These are phyloP conservation scores for Cytospora piceicola DNA, from an alignment of 2,329 filamentous ascomycete genomes.

Conservation along the genomic window DNA sequence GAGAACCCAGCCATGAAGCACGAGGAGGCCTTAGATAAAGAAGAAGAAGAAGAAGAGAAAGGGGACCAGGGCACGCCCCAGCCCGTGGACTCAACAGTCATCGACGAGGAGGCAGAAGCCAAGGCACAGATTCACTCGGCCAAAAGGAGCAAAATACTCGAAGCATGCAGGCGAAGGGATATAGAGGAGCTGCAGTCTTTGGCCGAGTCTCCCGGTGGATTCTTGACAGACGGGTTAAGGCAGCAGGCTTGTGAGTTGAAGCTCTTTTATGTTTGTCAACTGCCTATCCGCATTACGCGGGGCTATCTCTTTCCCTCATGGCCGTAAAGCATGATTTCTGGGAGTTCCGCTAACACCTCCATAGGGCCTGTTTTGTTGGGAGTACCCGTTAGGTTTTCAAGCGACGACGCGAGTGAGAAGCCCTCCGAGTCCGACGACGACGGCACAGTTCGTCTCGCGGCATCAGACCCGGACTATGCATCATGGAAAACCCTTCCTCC, in stretches of 20 bases:
- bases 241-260: constrained; percentile 74
- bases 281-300: constrained; percentile 6
- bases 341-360: not conserved
- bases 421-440: constrained; percentile 30
- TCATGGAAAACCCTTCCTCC: constrained; percentile 67
- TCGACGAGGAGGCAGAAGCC: not conserved
- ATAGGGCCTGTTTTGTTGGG: constrained; percentile 68
- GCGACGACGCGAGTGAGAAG: constrained; percentile 29
- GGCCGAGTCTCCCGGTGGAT: constrained; percentile 67
- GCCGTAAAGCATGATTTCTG: not conserved
- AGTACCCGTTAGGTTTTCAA: constrained; percentile 35
- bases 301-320: constrained; percentile 1
- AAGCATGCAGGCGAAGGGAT: constrained; percentile 64
- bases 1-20: not conserved
- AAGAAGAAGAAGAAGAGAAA: not conserved
- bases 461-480: constrained; percentile 29
- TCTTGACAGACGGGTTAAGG: constrained; percentile 70
- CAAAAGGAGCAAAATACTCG: constrained; percentile 54
- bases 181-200: constrained; percentile 58
- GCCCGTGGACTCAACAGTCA: not conserved
- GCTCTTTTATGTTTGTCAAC: not conserved
- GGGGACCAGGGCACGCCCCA: not conserved
- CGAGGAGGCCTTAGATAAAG: not conserved
- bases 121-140: not conserved
- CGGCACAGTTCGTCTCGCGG: constrained; percentile 25